phyloP scores from a whole-genome alignment of 2,329 filamentous ascomycete species.

The Claviceps sp. region DNA sequence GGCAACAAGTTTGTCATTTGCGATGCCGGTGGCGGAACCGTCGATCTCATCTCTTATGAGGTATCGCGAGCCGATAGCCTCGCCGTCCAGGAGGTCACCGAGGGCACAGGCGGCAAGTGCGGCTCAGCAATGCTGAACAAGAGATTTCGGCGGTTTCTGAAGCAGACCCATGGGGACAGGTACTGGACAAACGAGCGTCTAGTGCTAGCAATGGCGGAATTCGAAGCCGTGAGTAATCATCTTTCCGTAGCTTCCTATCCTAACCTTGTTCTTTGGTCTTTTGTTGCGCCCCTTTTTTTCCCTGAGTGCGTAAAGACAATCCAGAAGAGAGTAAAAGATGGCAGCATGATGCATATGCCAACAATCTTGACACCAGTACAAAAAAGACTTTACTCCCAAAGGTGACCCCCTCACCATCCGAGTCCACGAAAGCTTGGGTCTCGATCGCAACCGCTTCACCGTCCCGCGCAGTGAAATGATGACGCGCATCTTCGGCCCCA shows the following conservation, averaged over 20 bases:
- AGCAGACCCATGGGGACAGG: constrained; percentile 28
- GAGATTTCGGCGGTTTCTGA: constrained; percentile 31
- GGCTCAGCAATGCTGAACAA: constrained; percentile 36
- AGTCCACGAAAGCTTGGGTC: constrained; percentile 19
- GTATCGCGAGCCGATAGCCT: constrained; percentile 28
- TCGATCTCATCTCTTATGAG: constrained; percentile 40
- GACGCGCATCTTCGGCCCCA: constrained; percentile 35
- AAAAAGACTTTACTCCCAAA: constrained; percentile 24
- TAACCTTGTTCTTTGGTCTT: too few species aligned
- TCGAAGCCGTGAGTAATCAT: constrained; percentile 23
- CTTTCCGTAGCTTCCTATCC: not conserved
- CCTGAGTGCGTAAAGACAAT: too few species aligned
- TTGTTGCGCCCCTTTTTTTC: too few species aligned
- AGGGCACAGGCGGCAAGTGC: constrained; percentile 35
- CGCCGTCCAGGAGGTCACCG: constrained; percentile 33
- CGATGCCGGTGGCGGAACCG: constrained; percentile 41
- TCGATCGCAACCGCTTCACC: constrained; percentile 18
- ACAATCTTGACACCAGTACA: constrained; percentile 14
- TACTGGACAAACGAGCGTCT: constrained; percentile 29
- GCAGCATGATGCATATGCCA: too few species aligned
- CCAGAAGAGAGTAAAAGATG: too few species aligned
- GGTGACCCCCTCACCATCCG: constrained; percentile 23
- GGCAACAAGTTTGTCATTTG: constrained; percentile 38
- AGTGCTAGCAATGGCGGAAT: constrained; percentile 26
- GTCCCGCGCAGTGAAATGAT: constrained; percentile 47